Evolutionary conservation across 257 asterid species (phyloP).

Genomic region (Solanum rostratum): DNA sequence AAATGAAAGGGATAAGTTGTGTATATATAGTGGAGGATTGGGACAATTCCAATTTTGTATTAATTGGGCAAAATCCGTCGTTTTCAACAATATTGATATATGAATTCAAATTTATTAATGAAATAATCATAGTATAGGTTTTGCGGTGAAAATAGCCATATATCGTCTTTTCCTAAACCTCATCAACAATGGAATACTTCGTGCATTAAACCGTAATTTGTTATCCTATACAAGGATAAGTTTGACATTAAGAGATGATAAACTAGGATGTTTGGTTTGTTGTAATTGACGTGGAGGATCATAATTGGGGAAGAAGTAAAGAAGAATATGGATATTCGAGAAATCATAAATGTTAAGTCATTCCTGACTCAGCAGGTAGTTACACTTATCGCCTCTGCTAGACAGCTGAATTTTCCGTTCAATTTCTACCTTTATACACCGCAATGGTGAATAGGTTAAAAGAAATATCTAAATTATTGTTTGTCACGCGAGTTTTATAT

Average conservation of each 20-base stretch:
- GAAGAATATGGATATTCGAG: not conserved
- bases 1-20: not conserved
- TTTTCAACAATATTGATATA: too few relatives aligned
- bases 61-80: too few relatives aligned
- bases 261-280: not conserved
- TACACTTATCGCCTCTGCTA: not conserved
- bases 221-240: not conserved
- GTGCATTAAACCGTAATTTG: too few relatives aligned
- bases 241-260: not conserved
- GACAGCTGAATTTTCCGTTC: not conserved
- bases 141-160: too few relatives aligned
- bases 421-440: not conserved
- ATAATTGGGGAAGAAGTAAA: conserved; percentile 12
- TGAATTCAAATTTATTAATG: too few relatives aligned
- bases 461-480: not conserved
- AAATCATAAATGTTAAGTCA: conserved; percentile 7
- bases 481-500: not conserved
- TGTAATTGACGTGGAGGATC: conserved; percentile 11
- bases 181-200: accelerated
- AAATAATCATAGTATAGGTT: not conserved
- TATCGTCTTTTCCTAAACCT: not conserved
- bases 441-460: not conserved
- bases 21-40: conserved; percentile 9
- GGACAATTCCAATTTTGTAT: not conserved
- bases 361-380: conserved; percentile 23